A percentile compares a stretch with the other conserved stretches of the same genome.
phyloP scores from a whole-genome alignment of 1,139 yeast species.

The Debaryomyces sp. region DNA sequence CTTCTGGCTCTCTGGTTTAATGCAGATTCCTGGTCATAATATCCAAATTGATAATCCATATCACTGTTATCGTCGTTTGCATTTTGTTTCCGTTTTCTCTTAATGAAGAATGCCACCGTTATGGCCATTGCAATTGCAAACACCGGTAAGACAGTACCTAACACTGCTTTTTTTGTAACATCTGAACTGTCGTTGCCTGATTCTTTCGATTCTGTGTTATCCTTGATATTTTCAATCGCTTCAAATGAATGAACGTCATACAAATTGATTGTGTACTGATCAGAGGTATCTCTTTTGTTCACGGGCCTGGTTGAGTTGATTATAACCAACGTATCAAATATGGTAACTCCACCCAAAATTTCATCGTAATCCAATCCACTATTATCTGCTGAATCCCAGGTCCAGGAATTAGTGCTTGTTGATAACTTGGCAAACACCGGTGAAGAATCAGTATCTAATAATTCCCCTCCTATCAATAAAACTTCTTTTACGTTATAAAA shows the following conservation, averaged over 20 bases:
- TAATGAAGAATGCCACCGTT: slow-evolving; percentile 19
- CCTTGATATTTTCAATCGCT: slow-evolving; percentile 23
- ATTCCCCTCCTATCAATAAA: slow-evolving; percentile 42
- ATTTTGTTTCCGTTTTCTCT: slow-evolving; percentile 22
- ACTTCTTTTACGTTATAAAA: slow-evolving; percentile 29
- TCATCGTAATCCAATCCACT: slow-evolving; percentile 19
- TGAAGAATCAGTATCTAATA: slow-evolving; percentile 17
- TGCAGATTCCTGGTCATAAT: slow-evolving; percentile 20
- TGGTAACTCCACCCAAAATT: slow-evolving; percentile 45
- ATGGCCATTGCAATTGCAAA: slow-evolving; percentile 23
- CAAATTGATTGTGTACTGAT: slow-evolving; percentile 25
- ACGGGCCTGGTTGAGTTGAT: slow-evolving; percentile 26
- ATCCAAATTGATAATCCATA: slow-evolving; percentile 40
- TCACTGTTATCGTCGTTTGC: slow-evolving; percentile 28
- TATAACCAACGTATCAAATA: slow-evolving; percentile 44
- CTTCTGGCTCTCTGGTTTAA: background rate
- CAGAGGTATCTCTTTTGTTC: slow-evolving; percentile 14
- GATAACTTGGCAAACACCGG: slow-evolving; percentile 30
- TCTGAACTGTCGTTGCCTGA: background rate
- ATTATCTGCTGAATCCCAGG: slow-evolving; percentile 27
- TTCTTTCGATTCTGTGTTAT: slow-evolving; percentile 11
- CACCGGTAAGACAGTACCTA: slow-evolving; percentile 41
- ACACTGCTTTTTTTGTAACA: slow-evolving; percentile 28
- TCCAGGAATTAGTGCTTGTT: slow-evolving; percentile 34
- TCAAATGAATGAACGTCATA: slow-evolving; percentile 27